phyloP scores from a whole-genome alignment of 257 asterid genomes.

The Anisodus acutangulus region DNA sequence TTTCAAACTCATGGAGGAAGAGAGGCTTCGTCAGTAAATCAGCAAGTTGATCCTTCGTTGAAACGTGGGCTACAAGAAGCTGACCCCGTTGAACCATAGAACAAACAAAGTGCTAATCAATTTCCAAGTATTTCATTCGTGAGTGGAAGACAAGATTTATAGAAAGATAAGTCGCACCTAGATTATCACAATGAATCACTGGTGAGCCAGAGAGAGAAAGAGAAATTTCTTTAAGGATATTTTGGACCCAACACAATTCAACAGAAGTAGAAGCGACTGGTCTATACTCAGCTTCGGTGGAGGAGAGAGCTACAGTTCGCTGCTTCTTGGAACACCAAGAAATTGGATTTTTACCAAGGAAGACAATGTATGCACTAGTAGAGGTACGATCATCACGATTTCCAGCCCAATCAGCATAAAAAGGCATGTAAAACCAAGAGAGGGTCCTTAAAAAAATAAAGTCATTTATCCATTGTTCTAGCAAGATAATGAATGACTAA shows the following conservation, averaged over 20 bases:
- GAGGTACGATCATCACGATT: background rate
- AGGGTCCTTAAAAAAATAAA: background rate
- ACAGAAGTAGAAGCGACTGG: background rate
- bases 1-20: background rate
- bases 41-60: constrained; percentile 5
- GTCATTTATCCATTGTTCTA: background rate
- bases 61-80: background rate
- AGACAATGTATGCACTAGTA: background rate
- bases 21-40: constrained; percentile 25
- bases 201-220: background rate
- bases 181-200: background rate
- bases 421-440: background rate
- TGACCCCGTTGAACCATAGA: background rate
- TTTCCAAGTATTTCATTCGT: constrained; percentile 5
- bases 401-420: background rate
- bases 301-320: background rate
- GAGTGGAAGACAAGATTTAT: background rate
- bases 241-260: background rate
- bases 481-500: background rate
- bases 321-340: background rate
- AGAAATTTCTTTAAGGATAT: background rate
- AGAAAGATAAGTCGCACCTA: background rate
- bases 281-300: background rate
- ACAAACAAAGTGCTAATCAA: background rate
- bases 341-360: background rate